These are phyloP conservation scores for Leonotis leonurus DNA, from an alignment of 257 asterid species.

Conservation along the genomic window DNA sequence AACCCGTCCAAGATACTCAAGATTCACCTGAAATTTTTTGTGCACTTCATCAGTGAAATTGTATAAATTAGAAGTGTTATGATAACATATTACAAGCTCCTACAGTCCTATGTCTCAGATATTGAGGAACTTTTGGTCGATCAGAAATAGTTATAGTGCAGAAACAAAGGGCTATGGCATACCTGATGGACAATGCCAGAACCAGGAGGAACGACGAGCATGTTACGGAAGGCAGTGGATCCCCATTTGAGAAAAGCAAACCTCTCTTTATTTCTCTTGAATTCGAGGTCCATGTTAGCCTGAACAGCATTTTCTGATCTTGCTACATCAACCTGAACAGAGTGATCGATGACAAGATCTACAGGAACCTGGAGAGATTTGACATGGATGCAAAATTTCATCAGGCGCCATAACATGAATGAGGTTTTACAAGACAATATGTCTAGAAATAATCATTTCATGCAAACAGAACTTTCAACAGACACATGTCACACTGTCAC, in stretches of 20 bases:
- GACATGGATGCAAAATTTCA: not conserved
- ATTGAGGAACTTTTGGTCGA: slow-evolving; percentile 1
- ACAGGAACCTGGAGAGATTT: slow-evolving; percentile 68
- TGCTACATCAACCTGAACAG: slow-evolving; percentile 90
- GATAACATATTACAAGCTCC: not conserved
- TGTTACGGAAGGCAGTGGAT: slow-evolving; percentile 71
- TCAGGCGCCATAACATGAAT: not conserved
- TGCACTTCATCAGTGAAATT: not conserved
- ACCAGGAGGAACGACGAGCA: slow-evolving; percentile 98
- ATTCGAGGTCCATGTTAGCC: slow-evolving; percentile 84
- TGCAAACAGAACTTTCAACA: not conserved
- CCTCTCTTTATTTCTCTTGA: slow-evolving; percentile 79
- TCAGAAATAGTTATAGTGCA: slow-evolving; percentile 7
- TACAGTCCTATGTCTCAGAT: not conserved
- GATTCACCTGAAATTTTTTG: slow-evolving; percentile 54
- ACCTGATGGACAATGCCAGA: slow-evolving; percentile 98
- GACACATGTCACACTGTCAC: not conserved
- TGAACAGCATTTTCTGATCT: slow-evolving; percentile 90
- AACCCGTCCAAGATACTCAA: slow-evolving; percentile 92
- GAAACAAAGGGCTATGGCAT: not conserved
- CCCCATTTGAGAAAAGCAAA: slow-evolving; percentile 97
- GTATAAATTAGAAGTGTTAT: not conserved
- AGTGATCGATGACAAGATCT: slow-evolving; percentile 92
- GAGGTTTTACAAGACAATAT: not conserved
- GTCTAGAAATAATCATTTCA: not conserved